A percentile compares a stretch with the other conserved stretches of the same genome.
Evolutionary conservation across 1,284 basidiomycete genomes (phyloP).

Genomic region (Malassezia obtusa): DNA sequence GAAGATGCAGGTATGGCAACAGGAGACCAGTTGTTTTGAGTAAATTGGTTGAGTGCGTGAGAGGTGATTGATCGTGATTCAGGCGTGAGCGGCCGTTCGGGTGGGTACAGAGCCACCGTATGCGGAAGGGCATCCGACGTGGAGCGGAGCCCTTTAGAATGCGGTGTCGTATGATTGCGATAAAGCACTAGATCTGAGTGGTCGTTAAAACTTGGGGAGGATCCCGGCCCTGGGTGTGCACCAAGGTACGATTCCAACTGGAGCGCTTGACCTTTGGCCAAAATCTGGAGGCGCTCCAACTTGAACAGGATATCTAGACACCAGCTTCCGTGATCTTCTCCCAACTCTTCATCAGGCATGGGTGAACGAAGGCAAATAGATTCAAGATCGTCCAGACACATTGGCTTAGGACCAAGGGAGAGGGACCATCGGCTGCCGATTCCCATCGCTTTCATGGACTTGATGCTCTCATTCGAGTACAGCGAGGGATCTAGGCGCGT

Average conservation of each 20-base stretch:
- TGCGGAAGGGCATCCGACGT: background rate
- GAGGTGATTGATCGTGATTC: background rate
- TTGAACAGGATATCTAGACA: conserved; percentile 14
- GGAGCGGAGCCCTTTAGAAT: background rate
- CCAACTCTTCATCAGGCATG: conserved; percentile 13
- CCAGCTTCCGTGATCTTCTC: conserved; percentile 14
- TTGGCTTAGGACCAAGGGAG: background rate
- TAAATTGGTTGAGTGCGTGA: background rate
- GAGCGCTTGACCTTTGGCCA: conserved; percentile 10
- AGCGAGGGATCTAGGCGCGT: conserved; percentile 8
- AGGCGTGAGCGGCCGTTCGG: background rate
- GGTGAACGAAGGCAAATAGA: conserved; percentile 5
- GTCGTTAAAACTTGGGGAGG: too few species aligned
- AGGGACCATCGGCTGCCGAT: conserved; percentile 2
- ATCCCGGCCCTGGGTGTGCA: too few species aligned
- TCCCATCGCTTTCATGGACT: background rate
- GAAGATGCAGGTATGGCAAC: background rate
- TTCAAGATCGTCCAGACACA: conserved; percentile 16
- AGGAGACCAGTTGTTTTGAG: background rate
- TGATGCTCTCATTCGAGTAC: background rate
- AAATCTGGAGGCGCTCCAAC: background rate
- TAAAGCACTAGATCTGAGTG: too few species aligned
- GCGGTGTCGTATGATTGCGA: background rate
- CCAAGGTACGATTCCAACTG: conserved; percentile 2
- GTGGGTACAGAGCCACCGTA: background rate